Base-by-base conservation (phyloP, 1,139 yeast species). In the Eremothecium gossypii region DNA sequence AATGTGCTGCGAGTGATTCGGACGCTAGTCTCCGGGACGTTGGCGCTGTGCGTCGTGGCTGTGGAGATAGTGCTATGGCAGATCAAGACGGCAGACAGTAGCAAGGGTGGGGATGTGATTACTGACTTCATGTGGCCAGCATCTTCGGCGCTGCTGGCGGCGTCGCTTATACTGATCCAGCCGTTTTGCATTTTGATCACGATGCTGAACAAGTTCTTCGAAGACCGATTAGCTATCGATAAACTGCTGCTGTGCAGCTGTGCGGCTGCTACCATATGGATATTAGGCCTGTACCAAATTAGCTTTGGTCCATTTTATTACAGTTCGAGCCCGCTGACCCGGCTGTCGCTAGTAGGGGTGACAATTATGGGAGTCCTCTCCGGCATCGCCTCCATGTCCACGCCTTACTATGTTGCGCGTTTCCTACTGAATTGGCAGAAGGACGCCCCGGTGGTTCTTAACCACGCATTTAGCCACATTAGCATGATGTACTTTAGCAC, bases 341-440 rank as follows among this genome's bases (percentile, higher is more conserved):
- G 82, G 47, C 65, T 83, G 3, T 79, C 84, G 2, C 71, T 83
- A 40, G 70, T 78, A 11, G 95, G 95, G 1, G 78, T 83, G 23
- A 76, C 85, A 1, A 65, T 79, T 32, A 79, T 83, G 71, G 86
- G 89, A 0, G 58, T 75, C 1, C 63, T 84, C 32, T 79, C 87
- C 2, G 94, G 93, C 0, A 67, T 83, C 36, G 91, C 91, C 1
- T 79, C 87, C 8, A 75, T 78, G 11, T 71, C 87, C n/a, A 79
- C 86, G 0, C 78, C 83, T 1, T 74, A 72, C 41, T 63, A 67
- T 62, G 46, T 67, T 47, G 39, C 66, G 30, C 29, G 49, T 20
- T 47, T 46, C 32, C n/a, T 56, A 10, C 46, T 46, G 46, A 42
- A 43, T 9, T 47, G 39, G 14, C 39, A 40, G 9, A 34, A 30